These are phyloP conservation scores for Naematelia aurantialba DNA, from an alignment of 768 basidiomycete species.

Conservation along the genomic window DNA sequence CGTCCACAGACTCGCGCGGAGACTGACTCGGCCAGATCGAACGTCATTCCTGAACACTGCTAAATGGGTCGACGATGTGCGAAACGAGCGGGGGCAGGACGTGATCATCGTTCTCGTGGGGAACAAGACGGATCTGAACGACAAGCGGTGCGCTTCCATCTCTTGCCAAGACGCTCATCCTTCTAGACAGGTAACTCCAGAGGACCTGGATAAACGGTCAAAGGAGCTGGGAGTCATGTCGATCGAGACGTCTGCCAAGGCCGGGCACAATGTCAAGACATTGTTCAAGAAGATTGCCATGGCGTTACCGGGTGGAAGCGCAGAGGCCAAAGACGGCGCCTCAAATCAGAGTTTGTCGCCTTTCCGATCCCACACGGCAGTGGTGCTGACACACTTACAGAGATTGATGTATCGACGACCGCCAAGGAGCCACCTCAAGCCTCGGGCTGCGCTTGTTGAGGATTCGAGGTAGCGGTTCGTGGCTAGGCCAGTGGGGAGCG, in stretches of 20 bases:
- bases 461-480: no score
- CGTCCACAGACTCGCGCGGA: conserved; percentile 48
- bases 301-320: conserved; percentile 91
- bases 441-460: conserved; percentile 61
- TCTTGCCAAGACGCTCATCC: background rate
- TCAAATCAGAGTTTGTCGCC: conserved; percentile 52
- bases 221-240: conserved; percentile 92
- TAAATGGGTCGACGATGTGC: conserved; percentile 99
- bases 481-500: no score
- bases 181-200: conserved; percentile 91
- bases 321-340: conserved; percentile 57
- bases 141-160: conserved; percentile 72
- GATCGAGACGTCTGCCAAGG: conserved; percentile 99
- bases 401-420: conserved; percentile 84
- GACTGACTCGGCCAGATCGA: conserved; percentile 61
- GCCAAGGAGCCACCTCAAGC: conserved; percentile 74
- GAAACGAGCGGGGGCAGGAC: conserved; percentile 93
- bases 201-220: conserved; percentile 89
- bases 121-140: conserved; percentile 97
- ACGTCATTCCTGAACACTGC: conserved; percentile 97
- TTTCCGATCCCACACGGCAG: background rate
- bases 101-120: conserved; percentile 98
- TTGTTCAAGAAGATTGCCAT: conserved; percentile 99
- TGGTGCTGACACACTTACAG: conserved; percentile 51
- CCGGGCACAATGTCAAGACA: conserved; percentile 98